These are phyloP conservation scores for Parafenestella ontariensis DNA, from an alignment of 2,329 filamentous ascomycete species.

Conservation along the genomic window DNA sequence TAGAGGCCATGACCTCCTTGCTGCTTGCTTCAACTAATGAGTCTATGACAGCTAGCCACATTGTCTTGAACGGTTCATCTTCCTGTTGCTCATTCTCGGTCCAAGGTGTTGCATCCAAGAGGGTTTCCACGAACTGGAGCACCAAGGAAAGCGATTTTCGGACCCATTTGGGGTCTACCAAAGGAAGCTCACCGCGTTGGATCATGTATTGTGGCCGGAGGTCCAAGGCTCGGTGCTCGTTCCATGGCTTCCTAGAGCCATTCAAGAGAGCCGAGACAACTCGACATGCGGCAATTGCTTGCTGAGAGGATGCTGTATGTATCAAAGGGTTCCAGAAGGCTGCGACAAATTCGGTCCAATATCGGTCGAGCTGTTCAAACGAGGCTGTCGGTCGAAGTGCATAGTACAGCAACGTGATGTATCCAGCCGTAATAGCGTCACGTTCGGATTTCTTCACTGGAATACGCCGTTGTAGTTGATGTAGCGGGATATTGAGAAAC, in stretches of 20 bases:
- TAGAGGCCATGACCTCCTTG: conserved; percentile 89
- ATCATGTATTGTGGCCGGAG: conserved; percentile 54
- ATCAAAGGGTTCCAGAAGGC: conserved; percentile 61
- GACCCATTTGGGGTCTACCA: conserved; percentile 86
- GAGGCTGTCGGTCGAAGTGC: conserved; percentile 72
- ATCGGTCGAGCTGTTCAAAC: conserved; percentile 70
- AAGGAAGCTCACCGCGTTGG: conserved; percentile 75
- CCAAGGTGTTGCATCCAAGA: conserved; percentile 61
- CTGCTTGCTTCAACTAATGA: conserved; percentile 71
- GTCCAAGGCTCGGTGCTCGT: conserved; percentile 73
- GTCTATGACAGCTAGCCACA: conserved; percentile 69
- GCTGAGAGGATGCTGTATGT: conserved; percentile 23
- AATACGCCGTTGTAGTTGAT: conserved; percentile 52
- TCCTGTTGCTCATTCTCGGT: conserved; percentile 39
- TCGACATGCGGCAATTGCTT: conserved; percentile 55
- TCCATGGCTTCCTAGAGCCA: conserved; percentile 69
- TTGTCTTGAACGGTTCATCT: conserved; percentile 59
- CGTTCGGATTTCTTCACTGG: conserved; percentile 70
- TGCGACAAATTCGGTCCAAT: conserved; percentile 79
- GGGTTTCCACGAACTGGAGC: conserved; percentile 65
- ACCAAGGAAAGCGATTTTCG: conserved; percentile 73
- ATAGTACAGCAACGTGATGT: conserved; percentile 63
- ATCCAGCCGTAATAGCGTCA: conserved; percentile 70
- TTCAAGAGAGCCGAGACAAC: conserved; percentile 79
- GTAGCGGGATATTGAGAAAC: conserved; percentile 33